Evolutionary conservation across 2,329 filamentous ascomycete species (phyloP).

Genomic region (Dothideomycetes sp.): DNA sequence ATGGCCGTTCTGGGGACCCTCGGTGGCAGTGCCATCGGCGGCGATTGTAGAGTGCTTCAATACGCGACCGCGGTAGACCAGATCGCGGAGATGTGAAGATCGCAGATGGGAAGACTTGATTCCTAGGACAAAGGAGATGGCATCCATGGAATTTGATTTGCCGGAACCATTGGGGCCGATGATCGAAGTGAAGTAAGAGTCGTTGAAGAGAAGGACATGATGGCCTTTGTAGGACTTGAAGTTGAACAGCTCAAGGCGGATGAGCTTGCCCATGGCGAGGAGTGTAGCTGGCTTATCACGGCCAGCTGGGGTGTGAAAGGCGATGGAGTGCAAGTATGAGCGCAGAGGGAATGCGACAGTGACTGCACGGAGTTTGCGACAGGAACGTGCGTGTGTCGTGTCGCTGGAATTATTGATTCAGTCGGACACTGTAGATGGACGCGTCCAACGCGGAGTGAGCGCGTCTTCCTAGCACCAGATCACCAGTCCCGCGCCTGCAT

Average conservation of each 20-base stretch:
- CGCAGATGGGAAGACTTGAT: conserved; percentile 98
- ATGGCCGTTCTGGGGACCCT: conserved; percentile 19
- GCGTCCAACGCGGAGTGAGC: too few species aligned
- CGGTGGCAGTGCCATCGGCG: conserved; percentile 68
- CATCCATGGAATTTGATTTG: conserved; percentile 99
- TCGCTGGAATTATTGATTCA: neutral
- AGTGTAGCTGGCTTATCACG: neutral
- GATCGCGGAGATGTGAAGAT: conserved; percentile 83
- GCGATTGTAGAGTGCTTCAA: conserved; percentile 88
- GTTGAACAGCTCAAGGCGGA: conserved; percentile 90
- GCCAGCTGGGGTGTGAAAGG: neutral
- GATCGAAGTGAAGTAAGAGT: conserved; percentile 98
- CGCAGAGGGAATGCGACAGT: too few species aligned
- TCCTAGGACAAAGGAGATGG: conserved; percentile 95
- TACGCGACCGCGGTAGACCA: conserved; percentile 91
- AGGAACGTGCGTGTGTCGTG: too few species aligned
- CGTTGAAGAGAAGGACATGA: conserved; percentile 85
- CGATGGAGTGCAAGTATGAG: too few species aligned
- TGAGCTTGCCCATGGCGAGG: conserved; percentile 81
- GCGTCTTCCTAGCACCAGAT: too few species aligned
- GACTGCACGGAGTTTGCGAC: too few species aligned
- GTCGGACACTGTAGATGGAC: neutral
- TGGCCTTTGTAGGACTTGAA: conserved; percentile 99
- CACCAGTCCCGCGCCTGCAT: too few species aligned
- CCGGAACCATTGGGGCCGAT: conserved; percentile 99